Conservation (phyloP, 2,329 filamentous ascomycete genomes). For the Colletotrichum zoysiae region DNA sequence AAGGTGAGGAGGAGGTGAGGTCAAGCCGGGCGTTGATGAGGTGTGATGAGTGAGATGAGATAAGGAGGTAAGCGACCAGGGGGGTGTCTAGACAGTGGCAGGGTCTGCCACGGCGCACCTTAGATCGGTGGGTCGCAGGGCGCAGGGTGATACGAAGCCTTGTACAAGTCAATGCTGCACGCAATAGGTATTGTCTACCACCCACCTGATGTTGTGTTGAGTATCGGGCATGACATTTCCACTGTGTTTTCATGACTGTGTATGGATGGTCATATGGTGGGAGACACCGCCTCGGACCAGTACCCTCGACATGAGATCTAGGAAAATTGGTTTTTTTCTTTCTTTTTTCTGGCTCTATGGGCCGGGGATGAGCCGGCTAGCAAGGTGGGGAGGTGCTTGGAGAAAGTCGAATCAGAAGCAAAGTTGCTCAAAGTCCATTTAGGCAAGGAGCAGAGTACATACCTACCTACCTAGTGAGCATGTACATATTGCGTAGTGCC, state of each 20-base stretch:
- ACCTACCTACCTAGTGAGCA: background rate
- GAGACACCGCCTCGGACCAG: too few species aligned
- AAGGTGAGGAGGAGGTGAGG: slow-evolving; percentile 5
- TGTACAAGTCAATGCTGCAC: slow-evolving; percentile 1
- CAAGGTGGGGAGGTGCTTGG: background rate
- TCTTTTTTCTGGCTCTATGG: too few species aligned
- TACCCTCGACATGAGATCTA: too few species aligned
- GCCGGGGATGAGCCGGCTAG: too few species aligned
- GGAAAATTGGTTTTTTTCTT: background rate
- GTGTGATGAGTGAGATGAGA: slow-evolving; percentile 16
- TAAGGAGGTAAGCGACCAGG: slow-evolving; percentile 12
- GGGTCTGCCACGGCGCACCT: background rate
- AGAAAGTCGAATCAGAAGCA: background rate
- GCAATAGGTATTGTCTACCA: background rate
- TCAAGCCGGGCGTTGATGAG: background rate
- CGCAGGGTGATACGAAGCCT: slow-evolving; percentile 7
- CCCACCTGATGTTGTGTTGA: too few species aligned
- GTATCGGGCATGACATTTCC: too few species aligned
- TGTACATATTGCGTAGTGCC: too few species aligned
- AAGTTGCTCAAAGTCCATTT: background rate
- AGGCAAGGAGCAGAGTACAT: background rate
- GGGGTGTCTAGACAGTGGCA: background rate
- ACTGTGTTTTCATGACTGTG: too few species aligned
- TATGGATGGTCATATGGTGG: too few species aligned
- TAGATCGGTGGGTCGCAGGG: slow-evolving; percentile 5